Evolutionary conservation across 176 grass and related monocot species (phyloP).

Genomic region (Raddia guianensis): DNA sequence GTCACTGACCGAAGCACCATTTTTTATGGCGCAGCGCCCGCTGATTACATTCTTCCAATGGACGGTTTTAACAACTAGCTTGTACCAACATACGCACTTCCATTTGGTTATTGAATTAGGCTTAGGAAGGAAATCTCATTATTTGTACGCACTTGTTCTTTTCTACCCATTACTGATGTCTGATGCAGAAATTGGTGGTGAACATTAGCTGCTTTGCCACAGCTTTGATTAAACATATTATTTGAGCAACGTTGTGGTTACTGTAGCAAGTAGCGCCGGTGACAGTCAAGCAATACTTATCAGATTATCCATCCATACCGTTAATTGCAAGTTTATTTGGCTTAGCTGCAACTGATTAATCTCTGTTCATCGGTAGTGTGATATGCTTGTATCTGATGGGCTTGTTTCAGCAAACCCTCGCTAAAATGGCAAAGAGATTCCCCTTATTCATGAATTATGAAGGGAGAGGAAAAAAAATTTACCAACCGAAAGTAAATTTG

Average conservation of each 20-base stretch:
- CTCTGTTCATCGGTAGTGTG: neutral
- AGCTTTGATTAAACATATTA: too few relatives aligned
- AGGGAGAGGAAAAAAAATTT: neutral
- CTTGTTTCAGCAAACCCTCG: constrained; percentile 17
- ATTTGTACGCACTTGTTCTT: neutral
- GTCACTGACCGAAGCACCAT: neutral
- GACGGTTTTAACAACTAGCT: constrained; percentile 15
- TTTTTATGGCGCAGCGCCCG: neutral
- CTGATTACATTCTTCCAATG: neutral
- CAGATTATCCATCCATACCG: too few relatives aligned
- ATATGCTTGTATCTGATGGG: neutral
- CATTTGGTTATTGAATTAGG: neutral
- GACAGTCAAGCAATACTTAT: too few relatives aligned
- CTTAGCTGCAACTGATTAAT: neutral
- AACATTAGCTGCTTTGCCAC: neutral
- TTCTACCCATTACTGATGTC: neutral
- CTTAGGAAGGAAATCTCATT: neutral
- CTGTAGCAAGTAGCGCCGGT: too few relatives aligned
- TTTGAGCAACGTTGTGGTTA: too few relatives aligned
- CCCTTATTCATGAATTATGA: constrained; percentile 24
- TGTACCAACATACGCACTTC: neutral
- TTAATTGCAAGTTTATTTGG: neutral
- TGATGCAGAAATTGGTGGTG: neutral
- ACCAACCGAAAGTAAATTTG: constrained; percentile 32
- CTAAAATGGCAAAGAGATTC: neutral